phyloP scores from a whole-genome alignment of 345 rosid genomes.

The Kernera saxatilis region DNA sequence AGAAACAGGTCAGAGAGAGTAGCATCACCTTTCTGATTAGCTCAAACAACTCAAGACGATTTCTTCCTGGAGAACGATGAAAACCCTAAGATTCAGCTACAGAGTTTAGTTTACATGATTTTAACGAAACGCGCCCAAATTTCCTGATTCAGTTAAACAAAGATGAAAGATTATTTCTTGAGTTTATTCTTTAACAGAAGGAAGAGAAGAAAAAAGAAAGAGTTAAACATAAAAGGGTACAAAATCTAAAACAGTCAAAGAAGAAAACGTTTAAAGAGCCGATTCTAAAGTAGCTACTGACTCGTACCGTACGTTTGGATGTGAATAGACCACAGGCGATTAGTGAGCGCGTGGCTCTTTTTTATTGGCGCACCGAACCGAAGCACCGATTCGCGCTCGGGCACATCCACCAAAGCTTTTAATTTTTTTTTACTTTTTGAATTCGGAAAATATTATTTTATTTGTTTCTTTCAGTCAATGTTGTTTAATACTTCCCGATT shows the following conservation, averaged over 20 bases:
- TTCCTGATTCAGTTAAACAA: neutral
- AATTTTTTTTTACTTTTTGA: neutral
- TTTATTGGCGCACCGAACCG: neutral
- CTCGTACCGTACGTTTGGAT: neutral
- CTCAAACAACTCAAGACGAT: neutral
- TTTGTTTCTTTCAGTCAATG: neutral
- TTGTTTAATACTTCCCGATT: neutral
- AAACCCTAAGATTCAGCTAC: neutral
- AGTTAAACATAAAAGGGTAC: neutral
- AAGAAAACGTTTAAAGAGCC: neutral
- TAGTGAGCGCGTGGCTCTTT: neutral
- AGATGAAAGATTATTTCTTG: neutral
- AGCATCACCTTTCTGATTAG: neutral
- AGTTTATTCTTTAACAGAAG: neutral
- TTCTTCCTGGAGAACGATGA: neutral
- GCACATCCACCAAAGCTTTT: neutral
- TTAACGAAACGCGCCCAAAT: neutral
- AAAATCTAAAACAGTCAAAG: neutral
- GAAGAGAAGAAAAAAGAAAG: neutral
- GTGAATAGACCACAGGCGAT: neutral
- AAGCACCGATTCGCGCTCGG: conserved; percentile 19
- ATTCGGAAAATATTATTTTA: neutral
- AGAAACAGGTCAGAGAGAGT: neutral
- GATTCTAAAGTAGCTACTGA: conserved; percentile 4
- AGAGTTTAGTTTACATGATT: neutral